Conservation (phyloP, 2,329 filamentous ascomycete genomes). For the Talaromyces sp. region DNA sequence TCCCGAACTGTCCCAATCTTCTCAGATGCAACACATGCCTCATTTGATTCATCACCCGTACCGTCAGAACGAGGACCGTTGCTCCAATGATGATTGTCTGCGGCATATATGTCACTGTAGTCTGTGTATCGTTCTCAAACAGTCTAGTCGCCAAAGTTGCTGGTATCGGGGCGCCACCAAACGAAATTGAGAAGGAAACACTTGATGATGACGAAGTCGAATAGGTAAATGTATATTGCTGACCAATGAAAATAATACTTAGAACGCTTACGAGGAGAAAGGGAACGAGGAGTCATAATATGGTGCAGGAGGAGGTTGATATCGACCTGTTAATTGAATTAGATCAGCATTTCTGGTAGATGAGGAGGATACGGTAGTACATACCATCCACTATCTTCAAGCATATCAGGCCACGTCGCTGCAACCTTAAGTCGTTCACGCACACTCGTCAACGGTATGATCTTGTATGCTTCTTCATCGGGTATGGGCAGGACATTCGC, state of each 20-base stretch:
- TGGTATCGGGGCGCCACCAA: constrained; percentile 1
- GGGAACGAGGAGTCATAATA: constrained; percentile 47
- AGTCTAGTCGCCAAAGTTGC: neutral
- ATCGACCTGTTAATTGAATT: constrained; percentile 22
- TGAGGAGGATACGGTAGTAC: constrained; percentile 34
- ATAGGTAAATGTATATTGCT: constrained; percentile 22
- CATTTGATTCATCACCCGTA: constrained; percentile 23
- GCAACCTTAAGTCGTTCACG: constrained; percentile 80
- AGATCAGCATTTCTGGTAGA: constrained; percentile 31
- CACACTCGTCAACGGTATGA: constrained; percentile 72
- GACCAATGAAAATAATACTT: constrained; percentile 26
- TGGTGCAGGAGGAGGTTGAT: constrained; percentile 25
- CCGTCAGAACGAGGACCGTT: constrained; percentile 33
- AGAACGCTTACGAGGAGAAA: constrained; percentile 36
- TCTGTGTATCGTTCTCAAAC: constrained; percentile 2
- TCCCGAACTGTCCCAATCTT: neutral
- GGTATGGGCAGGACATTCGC: constrained; percentile 75
- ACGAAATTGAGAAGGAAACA: constrained; percentile 10
- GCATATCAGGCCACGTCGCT: constrained; percentile 71
- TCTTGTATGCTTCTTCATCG: constrained; percentile 74
- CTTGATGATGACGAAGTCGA: constrained; percentile 31
- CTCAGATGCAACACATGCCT: neutral
- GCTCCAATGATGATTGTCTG: constrained; percentile 35
- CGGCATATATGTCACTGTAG: constrained; percentile 29
- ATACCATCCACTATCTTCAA: constrained; percentile 71